A percentile compares a stretch with the other conserved stretches of the same genome.
These are phyloP conservation scores for Echites panduratus DNA, from an alignment of 257 asterid genomes.

Conservation along the genomic window DNA sequence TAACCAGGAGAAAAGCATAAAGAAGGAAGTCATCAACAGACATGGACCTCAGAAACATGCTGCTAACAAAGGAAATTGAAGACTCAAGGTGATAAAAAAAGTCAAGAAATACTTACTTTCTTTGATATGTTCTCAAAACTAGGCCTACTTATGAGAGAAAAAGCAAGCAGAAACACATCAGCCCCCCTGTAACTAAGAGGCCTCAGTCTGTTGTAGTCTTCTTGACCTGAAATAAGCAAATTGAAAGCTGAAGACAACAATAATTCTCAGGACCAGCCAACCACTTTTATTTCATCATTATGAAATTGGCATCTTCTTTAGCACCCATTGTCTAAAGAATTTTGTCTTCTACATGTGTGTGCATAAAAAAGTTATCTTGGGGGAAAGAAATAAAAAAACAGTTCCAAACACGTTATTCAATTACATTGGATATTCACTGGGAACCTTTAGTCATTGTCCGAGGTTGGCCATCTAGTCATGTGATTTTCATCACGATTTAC, in stretches of 20 bases:
- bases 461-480: not conserved
- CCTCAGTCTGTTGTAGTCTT: slow-evolving; percentile 10
- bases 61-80: not conserved
- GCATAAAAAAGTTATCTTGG: not conserved
- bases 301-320: not conserved
- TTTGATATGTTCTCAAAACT: slow-evolving; percentile 13
- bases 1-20: slow-evolving; percentile 28
- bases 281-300: slow-evolving; percentile 7
- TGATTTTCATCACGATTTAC: not conserved
- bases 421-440: not conserved
- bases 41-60: not conserved
- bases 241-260: not conserved
- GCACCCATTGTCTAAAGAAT: too few relatives aligned
- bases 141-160: slow-evolving; percentile 11
- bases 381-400: not conserved
- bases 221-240: slow-evolving; percentile 11
- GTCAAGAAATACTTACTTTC: not conserved
- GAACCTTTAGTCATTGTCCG: not conserved
- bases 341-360: not conserved
- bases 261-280: slow-evolving; percentile 4
- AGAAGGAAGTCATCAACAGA: slow-evolving; percentile 17
- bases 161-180: slow-evolving; percentile 11
- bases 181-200: slow-evolving; percentile 13
- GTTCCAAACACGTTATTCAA: not conserved
- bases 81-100: not conserved